A percentile compares a stretch with the other conserved stretches of the same genome.
phyloP scores from a whole-genome alignment of 2,329 filamentous ascomycete species.

The Alternaria ethzedia region DNA sequence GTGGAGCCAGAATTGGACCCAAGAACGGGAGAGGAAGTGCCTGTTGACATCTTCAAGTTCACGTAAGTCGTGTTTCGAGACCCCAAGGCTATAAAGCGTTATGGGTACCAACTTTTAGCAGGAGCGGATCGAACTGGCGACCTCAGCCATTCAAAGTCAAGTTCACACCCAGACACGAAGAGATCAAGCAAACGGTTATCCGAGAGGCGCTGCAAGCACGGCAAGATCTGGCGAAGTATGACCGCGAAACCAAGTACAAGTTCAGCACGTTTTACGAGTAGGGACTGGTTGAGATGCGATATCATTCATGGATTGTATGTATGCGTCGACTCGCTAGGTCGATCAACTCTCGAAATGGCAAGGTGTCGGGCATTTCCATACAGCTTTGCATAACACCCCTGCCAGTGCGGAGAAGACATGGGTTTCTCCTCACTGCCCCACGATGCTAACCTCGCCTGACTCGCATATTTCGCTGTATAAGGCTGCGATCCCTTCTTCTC shows the following conservation, averaged over 20 bases:
- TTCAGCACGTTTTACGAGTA: neutral
- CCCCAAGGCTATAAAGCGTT: too few species aligned
- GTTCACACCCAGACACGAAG: neutral
- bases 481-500: neutral
- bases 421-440: slow-evolving; percentile 1
- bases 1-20: slow-evolving; percentile 52
- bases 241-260: neutral
- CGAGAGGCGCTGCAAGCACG: neutral
- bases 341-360: neutral
- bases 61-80: neutral
- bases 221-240: neutral
- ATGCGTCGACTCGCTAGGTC: slow-evolving; percentile 21
- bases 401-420: neutral
- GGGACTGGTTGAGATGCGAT: neutral
- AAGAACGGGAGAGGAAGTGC: slow-evolving; percentile 53
- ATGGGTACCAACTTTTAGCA: neutral
- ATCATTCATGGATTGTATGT: neutral
- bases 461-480: neutral
- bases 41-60: slow-evolving; percentile 56
- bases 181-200: neutral
- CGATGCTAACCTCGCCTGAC: neutral
- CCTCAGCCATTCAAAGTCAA: neutral
- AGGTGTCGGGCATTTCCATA: slow-evolving; percentile 1
- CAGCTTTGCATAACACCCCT: neutral
- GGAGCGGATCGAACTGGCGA: slow-evolving; percentile 5